Evolutionary conservation across 345 rosid genomes (phyloP).

Genomic region (Psidium friedrichsthalianum): DNA sequence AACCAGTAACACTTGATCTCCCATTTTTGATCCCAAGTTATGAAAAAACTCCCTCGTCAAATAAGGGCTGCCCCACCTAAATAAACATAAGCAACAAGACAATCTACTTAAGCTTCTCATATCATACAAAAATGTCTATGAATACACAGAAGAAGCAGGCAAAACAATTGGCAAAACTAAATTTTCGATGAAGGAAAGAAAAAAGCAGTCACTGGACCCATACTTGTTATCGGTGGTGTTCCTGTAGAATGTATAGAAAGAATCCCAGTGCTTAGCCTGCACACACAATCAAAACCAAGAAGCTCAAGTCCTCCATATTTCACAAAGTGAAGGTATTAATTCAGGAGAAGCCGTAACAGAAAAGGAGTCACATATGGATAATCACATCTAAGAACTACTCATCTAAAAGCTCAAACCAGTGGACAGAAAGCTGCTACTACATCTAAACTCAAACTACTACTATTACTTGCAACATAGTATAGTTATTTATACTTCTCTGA

Average conservation of each 20-base stretch:
- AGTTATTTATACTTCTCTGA: neutral
- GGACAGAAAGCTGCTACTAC: neutral
- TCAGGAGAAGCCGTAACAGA: neutral
- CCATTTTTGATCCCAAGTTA: conserved; percentile 66
- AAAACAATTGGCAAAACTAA: neutral
- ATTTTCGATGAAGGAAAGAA: neutral
- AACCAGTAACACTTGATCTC: conserved; percentile 65
- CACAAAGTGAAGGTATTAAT: neutral
- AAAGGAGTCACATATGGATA: neutral
- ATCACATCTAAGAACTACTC: neutral
- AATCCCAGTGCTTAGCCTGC: conserved; percentile 94
- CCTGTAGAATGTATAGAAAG: conserved; percentile 78
- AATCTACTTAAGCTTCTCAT: neutral
- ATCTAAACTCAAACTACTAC: neutral
- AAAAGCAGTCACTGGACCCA: conserved; percentile 9
- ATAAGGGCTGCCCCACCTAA: conserved; percentile 94
- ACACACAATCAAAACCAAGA: conserved; percentile 5
- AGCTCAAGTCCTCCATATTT: neutral
- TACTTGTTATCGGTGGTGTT: conserved; percentile 95
- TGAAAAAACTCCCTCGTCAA: conserved; percentile 86
- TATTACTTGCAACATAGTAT: neutral
- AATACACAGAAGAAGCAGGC: neutral
- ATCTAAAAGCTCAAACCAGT: neutral
- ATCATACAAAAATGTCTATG: neutral
- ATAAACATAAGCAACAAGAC: conserved; percentile 1